Evolutionary conservation across 495 filamentous ascomycete species (phyloP), one percentile per base, ranked within the genome.

Genomic region (Penicillium herquei): DNA sequence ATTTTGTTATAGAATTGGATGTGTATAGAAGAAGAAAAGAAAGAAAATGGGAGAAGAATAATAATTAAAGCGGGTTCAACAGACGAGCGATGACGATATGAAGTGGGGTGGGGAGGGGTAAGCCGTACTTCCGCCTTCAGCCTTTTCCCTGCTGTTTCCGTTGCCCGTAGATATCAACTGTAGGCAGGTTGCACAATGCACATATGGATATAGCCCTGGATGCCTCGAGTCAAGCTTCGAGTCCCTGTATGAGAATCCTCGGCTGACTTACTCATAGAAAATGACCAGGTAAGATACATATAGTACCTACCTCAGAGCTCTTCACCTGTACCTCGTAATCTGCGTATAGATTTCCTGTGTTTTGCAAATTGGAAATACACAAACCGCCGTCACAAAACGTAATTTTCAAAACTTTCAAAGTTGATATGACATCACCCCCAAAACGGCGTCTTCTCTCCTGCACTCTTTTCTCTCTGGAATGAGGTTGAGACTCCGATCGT

Each of bases 341-440:
- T 26, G 1, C 4, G 21, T 26, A 26, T 26, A 26, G 21, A 26
- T 26, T 26, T 26, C 21, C 21, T 26, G 21, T 26, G 21, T 26
- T 26, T 26, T 26, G 21, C 21, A 26, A 26, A 26, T 26, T 26
- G 21, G 4, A 26, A 26, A 26, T 26, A 26, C 21, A 26, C 21
- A 26, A 26, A 26, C 21, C 21, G 21, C 21, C 21, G 21, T 26
- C 4, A 26, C 21, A 26, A 26, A 26, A 26, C 21, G 44, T 59
- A 32, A 61, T 58, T 63, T 63, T 57, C 59, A 37, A 37, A 37
- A 37, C 34, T 9, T 37, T 13, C 9, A 2, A 55, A 6, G 16
- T 18, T 40, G 39, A 54, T 6, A 71, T 73, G 70, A 73, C 69
- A 70, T 73, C 70, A 73, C 50, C 14, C 12, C 26, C 14, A 59